These are phyloP conservation scores for Pseudevernia furfuracea DNA, from an alignment of 495 filamentous ascomycete genomes.

Conservation along the genomic window DNA sequence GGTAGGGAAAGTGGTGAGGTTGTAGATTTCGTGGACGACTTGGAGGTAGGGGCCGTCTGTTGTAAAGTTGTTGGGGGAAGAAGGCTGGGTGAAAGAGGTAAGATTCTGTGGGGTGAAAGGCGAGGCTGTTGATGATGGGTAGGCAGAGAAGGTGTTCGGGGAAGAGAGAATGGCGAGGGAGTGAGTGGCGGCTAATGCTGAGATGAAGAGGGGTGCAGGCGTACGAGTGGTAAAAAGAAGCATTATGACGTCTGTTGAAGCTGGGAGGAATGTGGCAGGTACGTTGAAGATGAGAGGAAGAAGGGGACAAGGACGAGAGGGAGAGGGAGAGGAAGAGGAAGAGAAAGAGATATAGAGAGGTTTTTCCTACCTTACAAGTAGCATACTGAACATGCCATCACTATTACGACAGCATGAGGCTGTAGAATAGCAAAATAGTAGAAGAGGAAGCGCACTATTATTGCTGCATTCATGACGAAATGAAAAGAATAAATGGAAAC, in stretches of 20 bases:
- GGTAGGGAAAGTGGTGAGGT: background rate
- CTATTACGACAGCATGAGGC: too few relatives aligned
- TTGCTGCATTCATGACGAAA: too few relatives aligned
- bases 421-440: too few relatives aligned
- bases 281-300: background rate
- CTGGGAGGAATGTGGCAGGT: background rate
- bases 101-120: background rate
- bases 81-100: background rate
- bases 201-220: background rate
- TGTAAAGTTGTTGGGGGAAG: background rate
- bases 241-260: background rate
- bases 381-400: too few relatives aligned
- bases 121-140: background rate
- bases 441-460: too few relatives aligned
- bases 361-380: too few relatives aligned
- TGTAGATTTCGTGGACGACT: background rate
- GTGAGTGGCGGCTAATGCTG: background rate
- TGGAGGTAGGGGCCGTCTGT: background rate
- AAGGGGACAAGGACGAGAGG: background rate
- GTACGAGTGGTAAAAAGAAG: background rate
- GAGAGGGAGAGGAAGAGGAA: background rate
- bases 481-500: too few relatives aligned
- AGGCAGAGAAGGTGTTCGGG: background rate
- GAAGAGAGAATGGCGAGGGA: background rate
- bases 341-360: too few relatives aligned